phyloP scores from a whole-genome alignment of 2,329 filamentous ascomycete species.

The Coleophoma crateriformis region DNA sequence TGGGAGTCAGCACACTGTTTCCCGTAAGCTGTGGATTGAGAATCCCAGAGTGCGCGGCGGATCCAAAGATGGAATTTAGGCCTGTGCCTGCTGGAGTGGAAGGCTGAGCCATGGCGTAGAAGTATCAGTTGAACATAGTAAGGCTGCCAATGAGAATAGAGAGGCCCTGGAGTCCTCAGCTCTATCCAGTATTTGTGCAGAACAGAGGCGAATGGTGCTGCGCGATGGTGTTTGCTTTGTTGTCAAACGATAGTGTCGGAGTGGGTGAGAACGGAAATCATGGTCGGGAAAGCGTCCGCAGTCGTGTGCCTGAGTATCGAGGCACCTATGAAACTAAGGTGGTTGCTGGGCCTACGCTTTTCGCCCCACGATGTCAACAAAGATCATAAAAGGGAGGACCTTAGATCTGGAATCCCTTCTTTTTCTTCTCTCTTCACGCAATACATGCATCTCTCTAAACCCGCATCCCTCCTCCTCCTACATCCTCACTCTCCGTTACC shows the following conservation, averaged over 20 bases:
- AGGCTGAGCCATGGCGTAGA: constrained; percentile 35
- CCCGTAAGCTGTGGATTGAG: constrained; percentile 11
- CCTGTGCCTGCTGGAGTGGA: constrained; percentile 36
- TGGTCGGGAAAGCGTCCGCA: not conserved
- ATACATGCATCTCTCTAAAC: constrained; percentile 20
- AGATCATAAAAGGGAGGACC: constrained; percentile 21
- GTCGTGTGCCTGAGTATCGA: not conserved
- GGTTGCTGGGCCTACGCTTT: no score
- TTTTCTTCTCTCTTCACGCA: constrained; percentile 21
- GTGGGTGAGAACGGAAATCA: not conserved
- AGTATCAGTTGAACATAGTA: constrained; percentile 18
- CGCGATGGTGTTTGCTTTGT: not conserved
- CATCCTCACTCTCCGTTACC: constrained; percentile 20
- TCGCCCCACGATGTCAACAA: constrained; percentile 9
- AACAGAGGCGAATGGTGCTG: no score
- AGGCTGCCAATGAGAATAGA: not conserved
- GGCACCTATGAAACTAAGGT: not conserved
- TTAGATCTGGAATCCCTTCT: constrained; percentile 17
- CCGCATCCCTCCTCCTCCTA: constrained; percentile 27
- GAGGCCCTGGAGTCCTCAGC: not conserved
- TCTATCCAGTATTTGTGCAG: no score
- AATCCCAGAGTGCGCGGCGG: constrained; percentile 19
- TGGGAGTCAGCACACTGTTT: constrained; percentile 31
- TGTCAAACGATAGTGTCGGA: not conserved
- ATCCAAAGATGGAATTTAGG: constrained; percentile 42